Evolutionary conservation across 495 filamentous ascomycete genomes (phyloP).

Genomic region (Penicillium soppii): DNA sequence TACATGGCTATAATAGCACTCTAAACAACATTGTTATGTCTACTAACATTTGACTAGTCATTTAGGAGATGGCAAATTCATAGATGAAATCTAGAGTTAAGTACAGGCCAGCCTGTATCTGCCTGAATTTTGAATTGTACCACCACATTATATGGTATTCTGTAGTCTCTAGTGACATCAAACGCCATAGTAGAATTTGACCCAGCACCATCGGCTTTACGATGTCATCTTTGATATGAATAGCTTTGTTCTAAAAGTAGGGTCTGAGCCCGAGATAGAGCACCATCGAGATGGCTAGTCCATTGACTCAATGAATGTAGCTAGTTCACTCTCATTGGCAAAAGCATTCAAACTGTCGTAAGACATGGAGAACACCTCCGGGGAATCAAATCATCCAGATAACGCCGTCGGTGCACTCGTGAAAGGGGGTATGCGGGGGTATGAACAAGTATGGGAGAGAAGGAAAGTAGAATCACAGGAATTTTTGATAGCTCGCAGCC

Average conservation of each 20-base stretch:
- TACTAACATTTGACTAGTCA: no score
- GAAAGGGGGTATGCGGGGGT: slow-evolving; percentile 5
- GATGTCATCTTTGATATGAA: no score
- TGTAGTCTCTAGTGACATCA: no score
- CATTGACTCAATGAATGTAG: slow-evolving; percentile 3
- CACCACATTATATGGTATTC: no score
- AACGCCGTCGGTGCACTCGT: slow-evolving; percentile 11
- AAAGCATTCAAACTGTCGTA: slow-evolving; percentile 25
- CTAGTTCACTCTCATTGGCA: slow-evolving; percentile 13
- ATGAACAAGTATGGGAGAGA: slow-evolving; percentile 17
- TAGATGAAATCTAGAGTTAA: no score
- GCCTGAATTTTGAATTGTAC: no score
- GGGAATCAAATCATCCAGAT: slow-evolving; percentile 22
- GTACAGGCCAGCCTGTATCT: no score
- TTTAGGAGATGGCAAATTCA: no score
- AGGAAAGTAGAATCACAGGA: slow-evolving; percentile 23
- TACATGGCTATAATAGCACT: background rate
- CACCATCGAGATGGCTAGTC: slow-evolving; percentile 1
- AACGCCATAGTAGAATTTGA: no score
- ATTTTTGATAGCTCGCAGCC: slow-evolving; percentile 13
- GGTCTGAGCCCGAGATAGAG: background rate
- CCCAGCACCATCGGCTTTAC: no score
- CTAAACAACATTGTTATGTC: no score
- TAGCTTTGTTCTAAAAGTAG: no score
- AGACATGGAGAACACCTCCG: slow-evolving; percentile 23